Percentiles rank a stretch among this genome's conserved stretches.
Evolutionary conservation across 306 rosid genomes (phyloP).

Genomic region (Lagenaria siceraria): DNA sequence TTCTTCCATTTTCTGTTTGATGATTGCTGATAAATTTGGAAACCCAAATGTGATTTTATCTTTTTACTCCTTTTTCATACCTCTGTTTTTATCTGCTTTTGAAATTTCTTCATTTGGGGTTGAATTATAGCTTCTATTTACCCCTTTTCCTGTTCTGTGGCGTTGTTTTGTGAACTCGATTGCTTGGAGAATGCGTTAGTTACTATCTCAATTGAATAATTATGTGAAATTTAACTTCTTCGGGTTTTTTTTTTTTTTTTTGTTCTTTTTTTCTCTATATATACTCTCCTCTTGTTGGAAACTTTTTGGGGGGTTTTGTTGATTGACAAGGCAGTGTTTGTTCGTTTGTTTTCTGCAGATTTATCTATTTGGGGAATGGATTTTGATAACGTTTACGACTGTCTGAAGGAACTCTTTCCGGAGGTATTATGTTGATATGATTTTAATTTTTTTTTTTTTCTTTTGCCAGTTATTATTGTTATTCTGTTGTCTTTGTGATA

Average conservation of each 20-base stretch:
- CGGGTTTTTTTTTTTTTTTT: background rate
- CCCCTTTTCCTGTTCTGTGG: background rate
- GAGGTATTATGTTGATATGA: background rate
- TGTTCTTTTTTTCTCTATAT: too few relatives aligned
- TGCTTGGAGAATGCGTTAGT: background rate
- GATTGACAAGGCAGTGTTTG: background rate
- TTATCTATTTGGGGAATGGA: background rate
- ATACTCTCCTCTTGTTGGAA: background rate
- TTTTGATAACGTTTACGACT: background rate
- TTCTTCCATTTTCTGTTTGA: background rate
- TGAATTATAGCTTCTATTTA: background rate
- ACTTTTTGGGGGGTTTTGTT: background rate
- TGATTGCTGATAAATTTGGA: background rate
- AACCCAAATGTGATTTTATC: background rate
- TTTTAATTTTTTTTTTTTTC: background rate
- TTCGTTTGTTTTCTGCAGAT: background rate
- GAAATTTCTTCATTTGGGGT: background rate
- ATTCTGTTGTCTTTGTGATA: background rate
- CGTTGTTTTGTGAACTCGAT: background rate
- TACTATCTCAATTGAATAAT: background rate
- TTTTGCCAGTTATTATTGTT: background rate
- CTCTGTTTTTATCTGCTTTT: background rate
- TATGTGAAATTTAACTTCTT: background rate
- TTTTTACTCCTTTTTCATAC: background rate
- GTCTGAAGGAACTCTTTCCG: slow-evolving; percentile 1